A percentile compares a stretch with the other conserved stretches of the same genome.
Evolutionary conservation across 1,284 basidiomycete species (phyloP).

Genomic region (Austropuccinia psidii): DNA sequence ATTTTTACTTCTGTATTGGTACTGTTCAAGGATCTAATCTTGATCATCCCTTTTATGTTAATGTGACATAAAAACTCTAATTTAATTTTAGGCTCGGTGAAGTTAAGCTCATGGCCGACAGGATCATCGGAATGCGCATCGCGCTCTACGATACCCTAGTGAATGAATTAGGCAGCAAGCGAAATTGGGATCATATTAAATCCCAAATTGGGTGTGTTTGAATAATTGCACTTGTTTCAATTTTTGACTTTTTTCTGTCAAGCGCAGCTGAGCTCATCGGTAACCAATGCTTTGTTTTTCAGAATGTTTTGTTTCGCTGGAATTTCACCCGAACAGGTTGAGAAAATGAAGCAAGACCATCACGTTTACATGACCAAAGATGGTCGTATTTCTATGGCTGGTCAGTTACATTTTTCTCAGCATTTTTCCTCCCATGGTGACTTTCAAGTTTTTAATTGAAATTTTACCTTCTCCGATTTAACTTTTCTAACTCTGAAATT

Average conservation of each 20-base stretch:
- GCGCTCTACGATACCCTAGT: conserved; percentile 46
- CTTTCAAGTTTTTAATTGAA: background rate
- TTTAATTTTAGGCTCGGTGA: conserved; percentile 42
- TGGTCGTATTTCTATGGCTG: conserved; percentile 48
- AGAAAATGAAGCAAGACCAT: conserved; percentile 46
- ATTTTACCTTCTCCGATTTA: background rate
- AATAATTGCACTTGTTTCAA: conserved; percentile 60
- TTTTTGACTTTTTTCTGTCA: background rate
- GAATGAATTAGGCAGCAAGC: conserved; percentile 46
- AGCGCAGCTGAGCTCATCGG: background rate
- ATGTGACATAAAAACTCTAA: background rate
- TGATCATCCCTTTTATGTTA: background rate
- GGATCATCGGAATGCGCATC: conserved; percentile 48
- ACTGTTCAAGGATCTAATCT: background rate
- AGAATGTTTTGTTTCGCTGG: conserved; percentile 35
- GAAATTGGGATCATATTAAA: conserved; percentile 49
- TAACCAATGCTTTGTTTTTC: background rate
- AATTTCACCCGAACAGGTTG: conserved; percentile 47
- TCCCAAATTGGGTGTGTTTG: conserved; percentile 46
- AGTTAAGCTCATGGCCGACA: conserved; percentile 49
- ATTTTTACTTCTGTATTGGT: background rate
- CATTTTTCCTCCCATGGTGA: background rate
- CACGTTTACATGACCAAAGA: conserved; percentile 49
- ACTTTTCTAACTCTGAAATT: background rate
- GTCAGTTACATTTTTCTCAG: conserved; percentile 37